Evolutionary conservation across 2,329 filamentous ascomycete genomes (phyloP).

Genomic region (Aspergillus proliferans): DNA sequence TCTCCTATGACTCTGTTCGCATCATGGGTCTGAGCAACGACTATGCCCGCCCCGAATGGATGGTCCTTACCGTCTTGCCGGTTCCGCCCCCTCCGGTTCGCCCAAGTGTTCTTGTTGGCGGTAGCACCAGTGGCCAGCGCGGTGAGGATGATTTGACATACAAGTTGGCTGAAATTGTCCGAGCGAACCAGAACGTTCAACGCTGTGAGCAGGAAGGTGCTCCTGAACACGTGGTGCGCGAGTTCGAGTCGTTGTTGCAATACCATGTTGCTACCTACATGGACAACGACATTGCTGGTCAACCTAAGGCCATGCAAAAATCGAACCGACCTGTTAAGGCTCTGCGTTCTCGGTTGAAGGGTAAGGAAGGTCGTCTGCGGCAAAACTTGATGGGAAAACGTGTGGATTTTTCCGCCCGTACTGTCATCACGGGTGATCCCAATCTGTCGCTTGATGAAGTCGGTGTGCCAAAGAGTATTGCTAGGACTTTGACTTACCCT

Average conservation of each 20-base stretch:
- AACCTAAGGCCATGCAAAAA: constrained; percentile 92
- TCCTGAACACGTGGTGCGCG: constrained; percentile 79
- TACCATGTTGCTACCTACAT: constrained; percentile 99
- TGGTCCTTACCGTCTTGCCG: constrained; percentile 90
- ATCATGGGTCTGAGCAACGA: constrained; percentile 90
- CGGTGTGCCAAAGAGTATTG: constrained; percentile 89
- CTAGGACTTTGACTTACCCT: constrained; percentile 86
- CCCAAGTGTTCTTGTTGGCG: constrained; percentile 94
- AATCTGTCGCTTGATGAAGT: constrained; percentile 96
- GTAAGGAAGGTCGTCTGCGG: constrained; percentile 94
- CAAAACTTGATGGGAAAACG: constrained; percentile 99
- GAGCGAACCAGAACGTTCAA: constrained; percentile 90
- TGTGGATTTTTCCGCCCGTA: constrained; percentile 98
- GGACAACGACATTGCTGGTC: constrained; percentile 98
- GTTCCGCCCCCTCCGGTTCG: constrained; percentile 94
- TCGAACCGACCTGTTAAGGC: constrained; percentile 94
- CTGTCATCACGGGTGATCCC: constrained; percentile 97
- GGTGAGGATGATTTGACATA: constrained; percentile 99
- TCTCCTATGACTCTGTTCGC: constrained; percentile 71
- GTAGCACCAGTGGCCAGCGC: constrained; percentile 82
- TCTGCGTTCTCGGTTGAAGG: constrained; percentile 93
- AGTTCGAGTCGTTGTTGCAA: constrained; percentile 87
- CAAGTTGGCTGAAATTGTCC: constrained; percentile 97
- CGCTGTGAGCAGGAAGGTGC: constrained; percentile 88
- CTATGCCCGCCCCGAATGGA: constrained; percentile 96